Percentiles rank a stretch among this genome's conserved stretches.
These are phyloP conservation scores for Ophiostoma sp. DNA, from an alignment of 2,329 filamentous ascomycete species.

Conservation along the genomic window DNA sequence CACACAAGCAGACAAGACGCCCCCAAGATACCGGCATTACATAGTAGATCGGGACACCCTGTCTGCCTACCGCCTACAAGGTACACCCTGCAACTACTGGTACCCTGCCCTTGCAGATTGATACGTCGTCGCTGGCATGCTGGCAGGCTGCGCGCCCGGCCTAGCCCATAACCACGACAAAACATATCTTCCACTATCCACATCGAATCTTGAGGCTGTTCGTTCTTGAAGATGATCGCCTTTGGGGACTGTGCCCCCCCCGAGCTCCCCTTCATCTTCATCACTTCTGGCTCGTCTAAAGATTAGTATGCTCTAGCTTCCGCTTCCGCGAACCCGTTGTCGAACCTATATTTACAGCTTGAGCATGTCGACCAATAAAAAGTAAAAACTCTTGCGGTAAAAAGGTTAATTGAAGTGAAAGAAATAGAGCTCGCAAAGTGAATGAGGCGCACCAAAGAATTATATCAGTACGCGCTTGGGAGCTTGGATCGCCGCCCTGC, in stretches of 20 bases:
- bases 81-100: neutral
- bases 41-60: conserved; percentile 22
- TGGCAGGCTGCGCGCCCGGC: neutral
- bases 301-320: conserved; percentile 1
- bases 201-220: conserved; percentile 19
- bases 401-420: neutral
- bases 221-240: conserved; percentile 3
- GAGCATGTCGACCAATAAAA: neutral
- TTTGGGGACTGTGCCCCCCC: neutral
- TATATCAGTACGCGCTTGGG: neutral
- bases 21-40: conserved; percentile 22
- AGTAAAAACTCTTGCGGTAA: neutral
- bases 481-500: neutral
- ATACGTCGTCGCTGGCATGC: neutral
- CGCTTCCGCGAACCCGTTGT: neutral
- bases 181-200: neutral
- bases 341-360: neutral
- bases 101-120: neutral
- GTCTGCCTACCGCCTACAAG: neutral
- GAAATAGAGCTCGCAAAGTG: neutral
- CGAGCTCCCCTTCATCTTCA: neutral
- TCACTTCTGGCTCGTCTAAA: neutral
- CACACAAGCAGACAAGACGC: conserved; percentile 4
- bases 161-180: conserved; percentile 11
- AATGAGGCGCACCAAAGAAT: conserved; percentile 1